Conservation (phyloP, 2,329 filamentous ascomycete species). For the Penicillium brasilianum region DNA sequence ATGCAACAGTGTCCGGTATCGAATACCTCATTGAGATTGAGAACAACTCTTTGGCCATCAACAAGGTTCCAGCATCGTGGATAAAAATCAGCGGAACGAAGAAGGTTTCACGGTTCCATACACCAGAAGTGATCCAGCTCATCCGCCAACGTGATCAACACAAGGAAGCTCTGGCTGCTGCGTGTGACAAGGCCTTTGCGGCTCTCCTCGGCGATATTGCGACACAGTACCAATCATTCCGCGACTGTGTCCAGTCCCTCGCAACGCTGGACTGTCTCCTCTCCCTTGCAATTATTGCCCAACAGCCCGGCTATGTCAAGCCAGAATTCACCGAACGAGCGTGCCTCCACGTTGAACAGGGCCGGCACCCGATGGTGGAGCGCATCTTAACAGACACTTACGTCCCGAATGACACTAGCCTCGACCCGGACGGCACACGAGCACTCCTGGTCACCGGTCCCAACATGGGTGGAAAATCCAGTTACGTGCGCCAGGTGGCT, state of each 20-base stretch:
- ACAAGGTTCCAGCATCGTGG: slow-evolving; percentile 92
- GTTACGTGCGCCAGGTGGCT: slow-evolving; percentile 89
- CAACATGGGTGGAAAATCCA: slow-evolving; percentile 99
- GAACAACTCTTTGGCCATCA: slow-evolving; percentile 72
- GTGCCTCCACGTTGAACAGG: slow-evolving; percentile 71
- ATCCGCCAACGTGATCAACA: slow-evolving; percentile 90
- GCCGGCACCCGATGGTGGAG: slow-evolving; percentile 95
- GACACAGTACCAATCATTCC: slow-evolving; percentile 83
- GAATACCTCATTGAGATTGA: slow-evolving; percentile 94
- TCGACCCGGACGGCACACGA: slow-evolving; percentile 68
- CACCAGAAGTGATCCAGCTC: slow-evolving; percentile 82
- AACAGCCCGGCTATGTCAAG: slow-evolving; percentile 84
- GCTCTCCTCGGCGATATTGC: slow-evolving; percentile 74
- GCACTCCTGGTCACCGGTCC: slow-evolving; percentile 92
- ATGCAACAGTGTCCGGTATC: slow-evolving; percentile 84
- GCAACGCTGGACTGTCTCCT: slow-evolving; percentile 88
- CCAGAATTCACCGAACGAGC: slow-evolving; percentile 70
- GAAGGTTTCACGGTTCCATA: slow-evolving; percentile 89
- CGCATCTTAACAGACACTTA: slow-evolving; percentile 83
- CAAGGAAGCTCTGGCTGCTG: slow-evolving; percentile 88
- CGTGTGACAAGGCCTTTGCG: slow-evolving; percentile 83
- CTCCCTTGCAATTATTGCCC: slow-evolving; percentile 81
- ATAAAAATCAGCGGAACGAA: slow-evolving; percentile 94
- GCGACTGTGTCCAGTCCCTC: slow-evolving; percentile 84
- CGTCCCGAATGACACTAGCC: slow-evolving; percentile 83